Conservation (phyloP, 805 yeast species). For the Priceomyces carsonii region DNA sequence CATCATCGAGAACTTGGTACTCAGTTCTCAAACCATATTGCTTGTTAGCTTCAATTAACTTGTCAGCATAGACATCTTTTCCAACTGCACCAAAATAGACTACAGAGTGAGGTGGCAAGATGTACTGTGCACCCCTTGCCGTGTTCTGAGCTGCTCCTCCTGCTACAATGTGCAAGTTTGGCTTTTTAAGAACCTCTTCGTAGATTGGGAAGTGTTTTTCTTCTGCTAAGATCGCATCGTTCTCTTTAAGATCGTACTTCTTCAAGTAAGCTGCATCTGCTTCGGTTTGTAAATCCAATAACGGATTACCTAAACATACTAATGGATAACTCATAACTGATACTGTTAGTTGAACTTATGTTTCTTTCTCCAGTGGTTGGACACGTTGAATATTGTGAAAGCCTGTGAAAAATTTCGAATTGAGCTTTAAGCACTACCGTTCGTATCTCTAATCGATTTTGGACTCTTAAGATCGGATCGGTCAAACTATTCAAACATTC, state of each 20-base stretch:
- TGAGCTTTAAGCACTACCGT: neutral
- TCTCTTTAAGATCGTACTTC: constrained; percentile 82
- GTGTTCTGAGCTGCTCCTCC: constrained; percentile 99
- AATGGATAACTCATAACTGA: constrained; percentile 60
- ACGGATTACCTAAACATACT: constrained; percentile 90
- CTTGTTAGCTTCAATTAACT: constrained; percentile 78
- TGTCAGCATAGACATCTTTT: constrained; percentile 81
- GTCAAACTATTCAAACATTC: neutral
- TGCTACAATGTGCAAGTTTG: constrained; percentile 73
- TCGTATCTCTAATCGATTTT: neutral
- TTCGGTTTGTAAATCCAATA: constrained; percentile 82
- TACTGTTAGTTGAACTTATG: too few relatives aligned
- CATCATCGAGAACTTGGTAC: constrained; percentile 75
- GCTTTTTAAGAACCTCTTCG: constrained; percentile 67
- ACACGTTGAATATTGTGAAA: too few relatives aligned
- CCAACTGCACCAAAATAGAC: constrained; percentile 97
- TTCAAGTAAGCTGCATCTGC: constrained; percentile 66
- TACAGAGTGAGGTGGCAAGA: constrained; percentile 78
- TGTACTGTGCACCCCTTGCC: constrained; percentile 96
- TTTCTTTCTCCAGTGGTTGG: too few relatives aligned
- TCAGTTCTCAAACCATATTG: constrained; percentile 85
- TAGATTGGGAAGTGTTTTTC: constrained; percentile 84
- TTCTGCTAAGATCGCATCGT: constrained; percentile 90
- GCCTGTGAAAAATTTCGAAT: too few relatives aligned
- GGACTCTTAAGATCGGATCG: neutral